A percentile compares a stretch with the other conserved stretches of the same genome.
These are phyloP conservation scores for Sporormia fimetaria DNA, from an alignment of 495 filamentous ascomycete genomes.

Conservation along the genomic window DNA sequence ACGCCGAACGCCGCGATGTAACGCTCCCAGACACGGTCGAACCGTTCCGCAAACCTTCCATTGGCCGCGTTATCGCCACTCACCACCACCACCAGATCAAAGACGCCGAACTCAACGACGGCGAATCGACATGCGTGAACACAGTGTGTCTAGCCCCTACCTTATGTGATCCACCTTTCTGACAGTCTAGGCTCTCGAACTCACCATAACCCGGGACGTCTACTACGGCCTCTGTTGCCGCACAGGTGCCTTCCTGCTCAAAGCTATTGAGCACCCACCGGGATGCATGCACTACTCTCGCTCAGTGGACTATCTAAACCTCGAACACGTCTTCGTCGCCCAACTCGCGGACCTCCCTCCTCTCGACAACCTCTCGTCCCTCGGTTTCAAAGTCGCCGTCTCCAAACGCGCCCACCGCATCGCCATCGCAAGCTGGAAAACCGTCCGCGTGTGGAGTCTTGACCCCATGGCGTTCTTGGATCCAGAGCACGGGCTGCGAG, in stretches of 20 bases:
- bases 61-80: slow-evolving; percentile 6
- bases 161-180: neutral
- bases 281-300: slow-evolving; percentile 8
- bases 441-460: slow-evolving; percentile 13
- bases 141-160: slow-evolving; percentile 5
- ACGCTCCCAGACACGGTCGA: slow-evolving; percentile 7
- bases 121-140: slow-evolving; percentile 13
- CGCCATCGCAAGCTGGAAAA: slow-evolving; percentile 18
- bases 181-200: slow-evolving; percentile 5
- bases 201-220: slow-evolving; percentile 13
- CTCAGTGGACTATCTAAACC: neutral
- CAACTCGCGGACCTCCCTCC: slow-evolving; percentile 8
- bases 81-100: slow-evolving; percentile 12
- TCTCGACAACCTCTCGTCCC: slow-evolving; percentile 12
- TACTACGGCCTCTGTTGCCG: neutral
- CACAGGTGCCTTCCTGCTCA: slow-evolving; percentile 18
- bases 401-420: slow-evolving; percentile 12
- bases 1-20: slow-evolving; percentile 7
- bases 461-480: slow-evolving; percentile 17
- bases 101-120: slow-evolving; percentile 5
- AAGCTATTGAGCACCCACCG: slow-evolving; percentile 10
- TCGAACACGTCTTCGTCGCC: slow-evolving; percentile 19
- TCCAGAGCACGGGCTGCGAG: slow-evolving; percentile 1
- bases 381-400: slow-evolving; percentile 14
- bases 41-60: slow-evolving; percentile 6